phyloP scores from a whole-genome alignment of 208 protist genomes.

The Naegleria lovaniensis region DNA sequence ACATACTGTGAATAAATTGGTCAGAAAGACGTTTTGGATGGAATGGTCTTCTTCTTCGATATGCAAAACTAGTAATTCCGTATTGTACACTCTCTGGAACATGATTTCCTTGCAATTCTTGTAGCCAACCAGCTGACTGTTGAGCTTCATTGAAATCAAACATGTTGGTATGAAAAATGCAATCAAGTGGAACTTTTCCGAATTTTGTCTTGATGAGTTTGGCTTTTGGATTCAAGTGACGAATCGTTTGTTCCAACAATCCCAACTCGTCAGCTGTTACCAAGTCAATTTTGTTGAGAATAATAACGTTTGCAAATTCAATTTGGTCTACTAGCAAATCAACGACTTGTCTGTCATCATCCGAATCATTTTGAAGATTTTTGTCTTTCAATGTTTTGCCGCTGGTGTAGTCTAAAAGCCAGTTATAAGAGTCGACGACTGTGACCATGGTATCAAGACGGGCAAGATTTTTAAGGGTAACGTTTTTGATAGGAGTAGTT shows the following conservation, averaged over 20 bases:
- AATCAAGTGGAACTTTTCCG: conserved; percentile 43
- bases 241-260: conserved; percentile 41
- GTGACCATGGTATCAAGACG: conserved; percentile 60
- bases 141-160: conserved; percentile 52
- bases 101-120: conserved; percentile 30
- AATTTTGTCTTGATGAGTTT: conserved; percentile 46
- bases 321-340: conserved; percentile 53
- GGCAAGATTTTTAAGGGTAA: conserved; percentile 18
- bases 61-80: conserved; percentile 59
- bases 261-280: conserved; percentile 42
- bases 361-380: background rate
- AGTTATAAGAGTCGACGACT: conserved; percentile 51
- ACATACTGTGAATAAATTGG: conserved; percentile 4
- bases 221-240: conserved; percentile 60
- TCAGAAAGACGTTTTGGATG: conserved; percentile 51
- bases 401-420: conserved; percentile 37
- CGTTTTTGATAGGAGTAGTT: background rate
- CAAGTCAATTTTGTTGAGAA: conserved; percentile 76
- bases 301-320: conserved; percentile 70
- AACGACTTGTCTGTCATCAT: conserved; percentile 31
- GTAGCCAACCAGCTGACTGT: conserved; percentile 39
- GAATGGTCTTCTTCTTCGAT: conserved; percentile 48
- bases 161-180: conserved; percentile 50
- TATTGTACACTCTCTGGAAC: conserved; percentile 57
- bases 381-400: conserved; percentile 35